Evolutionary conservation across 2,329 filamentous ascomycete species (phyloP), one percentile per base, ranked within the genome.

Genomic region (Colletotrichum karsti): DNA sequence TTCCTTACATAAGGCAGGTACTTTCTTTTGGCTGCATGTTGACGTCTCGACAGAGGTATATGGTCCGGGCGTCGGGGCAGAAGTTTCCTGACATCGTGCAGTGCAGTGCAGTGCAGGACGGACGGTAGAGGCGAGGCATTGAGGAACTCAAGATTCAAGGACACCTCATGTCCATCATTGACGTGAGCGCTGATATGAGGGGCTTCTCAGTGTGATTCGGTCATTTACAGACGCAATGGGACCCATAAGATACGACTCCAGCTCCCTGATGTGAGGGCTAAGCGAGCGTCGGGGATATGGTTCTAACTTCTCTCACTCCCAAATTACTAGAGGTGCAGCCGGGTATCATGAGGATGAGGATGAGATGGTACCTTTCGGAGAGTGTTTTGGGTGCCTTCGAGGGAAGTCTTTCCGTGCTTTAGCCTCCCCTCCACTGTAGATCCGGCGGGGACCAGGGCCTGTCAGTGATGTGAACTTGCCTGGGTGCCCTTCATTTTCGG

Each of bases 351-450:
- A 35, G 10, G 15, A 4, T 13, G 10, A 35, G 33, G 33, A 15
- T 12, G 10, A 13, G 2, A 35, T 12, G 33, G 33, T 35, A 35
- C 33, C 10, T 35, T 35, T 13, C 12, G 12, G 33, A 35, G 15
- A 35, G 30, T 60, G 57, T 60, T 60, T 60, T 37, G 44, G 33
- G 44, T 51, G 57, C 33, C 57, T 24, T 41, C 22, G n/a, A 39
- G 57, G 44, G 44, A 60, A 60, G 57, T 51, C 20, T 44, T 67
- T 42, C 64, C 59, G 64, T 67, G 60, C 53, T 28, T 58, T 67
- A 64, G 64, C 53, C 51, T 58, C 60, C 55, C 60, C 37, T 35
- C 44, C 55, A 55, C 59, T 67, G 51, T 67, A 56, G 59, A 46
- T 66, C 57, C 50, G 63, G 57, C 57, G 33, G 51, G 59, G 48